Percentiles rank a stretch among this genome's conserved stretches.
phyloP scores from a whole-genome alignment of 495 filamentous ascomycete species.

The Aspergillus diversus region DNA sequence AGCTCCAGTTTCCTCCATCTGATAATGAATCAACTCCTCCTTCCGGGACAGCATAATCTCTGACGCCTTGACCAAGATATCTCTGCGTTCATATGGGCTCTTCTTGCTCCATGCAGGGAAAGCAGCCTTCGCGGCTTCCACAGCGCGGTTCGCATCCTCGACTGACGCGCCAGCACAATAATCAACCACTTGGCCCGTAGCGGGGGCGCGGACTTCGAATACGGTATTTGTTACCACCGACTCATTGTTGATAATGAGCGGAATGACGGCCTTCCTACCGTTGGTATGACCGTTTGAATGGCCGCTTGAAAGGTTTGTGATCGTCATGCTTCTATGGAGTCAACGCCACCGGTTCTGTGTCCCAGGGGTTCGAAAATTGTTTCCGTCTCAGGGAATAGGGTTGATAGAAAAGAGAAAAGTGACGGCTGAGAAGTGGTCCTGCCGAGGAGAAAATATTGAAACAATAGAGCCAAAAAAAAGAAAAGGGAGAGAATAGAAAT shows the following conservation, averaged over 20 bases:
- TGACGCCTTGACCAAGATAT: slow-evolving; percentile 72
- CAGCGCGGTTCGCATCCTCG: slow-evolving; percentile 61
- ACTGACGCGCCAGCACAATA: slow-evolving; percentile 63
- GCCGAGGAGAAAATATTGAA: neutral
- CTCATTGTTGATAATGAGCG: slow-evolving; percentile 75
- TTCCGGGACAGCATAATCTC: slow-evolving; percentile 65
- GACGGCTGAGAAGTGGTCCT: neutral
- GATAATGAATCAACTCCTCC: slow-evolving; percentile 64
- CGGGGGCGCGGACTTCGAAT: slow-evolving; percentile 70
- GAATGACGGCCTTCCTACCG: slow-evolving; percentile 46
- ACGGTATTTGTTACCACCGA: slow-evolving; percentile 61
- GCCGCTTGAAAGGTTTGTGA: neutral
- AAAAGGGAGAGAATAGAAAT: neutral
- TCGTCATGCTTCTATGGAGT: slow-evolving; percentile 3
- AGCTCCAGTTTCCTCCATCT: slow-evolving; percentile 72
- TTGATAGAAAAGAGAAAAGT: neutral
- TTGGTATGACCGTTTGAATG: slow-evolving; percentile 7
- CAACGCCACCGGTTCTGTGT: neutral
- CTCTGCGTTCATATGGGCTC: slow-evolving; percentile 62
- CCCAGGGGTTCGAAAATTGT: neutral
- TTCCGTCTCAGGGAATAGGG: neutral
- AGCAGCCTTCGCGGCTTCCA: slow-evolving; percentile 63
- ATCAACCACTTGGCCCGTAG: slow-evolving; percentile 63
- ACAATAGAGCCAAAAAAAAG: neutral
- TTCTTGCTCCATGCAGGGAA: slow-evolving; percentile 72